These are phyloP conservation scores for Serpula lacrymans DNA, from an alignment of 768 basidiomycete species.

Conservation along the genomic window DNA sequence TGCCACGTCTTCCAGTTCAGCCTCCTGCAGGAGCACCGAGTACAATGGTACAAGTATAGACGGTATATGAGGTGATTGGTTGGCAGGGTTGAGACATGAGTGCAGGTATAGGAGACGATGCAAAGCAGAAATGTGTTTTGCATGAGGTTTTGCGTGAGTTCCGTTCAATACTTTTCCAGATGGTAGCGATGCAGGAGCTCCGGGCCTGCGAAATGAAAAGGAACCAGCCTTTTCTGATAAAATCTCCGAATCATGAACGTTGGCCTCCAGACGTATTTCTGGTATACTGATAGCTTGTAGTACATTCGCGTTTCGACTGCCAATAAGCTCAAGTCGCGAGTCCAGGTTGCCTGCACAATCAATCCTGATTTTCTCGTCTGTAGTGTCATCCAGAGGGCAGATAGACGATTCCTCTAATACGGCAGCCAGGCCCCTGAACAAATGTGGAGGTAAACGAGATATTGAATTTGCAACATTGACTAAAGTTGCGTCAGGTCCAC, in stretches of 20 bases:
- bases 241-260: slow-evolving; percentile 36
- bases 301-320: slow-evolving; percentile 19
- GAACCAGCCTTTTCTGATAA: no score
- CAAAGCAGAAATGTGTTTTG: slow-evolving; percentile 58
- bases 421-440: slow-evolving; percentile 50
- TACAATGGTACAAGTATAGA: slow-evolving; percentile 71
- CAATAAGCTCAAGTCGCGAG: slow-evolving; percentile 45
- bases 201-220: slow-evolving; percentile 19
- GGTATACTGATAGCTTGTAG: slow-evolving; percentile 30
- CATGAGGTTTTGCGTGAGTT: slow-evolving; percentile 51
- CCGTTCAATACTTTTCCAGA: no score
- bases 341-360: slow-evolving; percentile 52
- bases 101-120: slow-evolving; percentile 72
- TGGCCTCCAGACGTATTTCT: slow-evolving; percentile 38
- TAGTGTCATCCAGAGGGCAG: slow-evolving; percentile 45
- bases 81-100: slow-evolving; percentile 66
- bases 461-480: slow-evolving; percentile 53
- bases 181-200: slow-evolving; percentile 41
- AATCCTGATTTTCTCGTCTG: slow-evolving; percentile 46
- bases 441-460: slow-evolving; percentile 46
- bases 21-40: slow-evolving; percentile 56
- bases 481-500: slow-evolving; percentile 45
- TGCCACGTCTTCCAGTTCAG: slow-evolving; percentile 53
- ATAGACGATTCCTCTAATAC: slow-evolving; percentile 48
- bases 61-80: slow-evolving; percentile 63